Evolutionary conservation across 129 eudicot genomes (phyloP).

Genomic region (Deinandra increscens): DNA sequence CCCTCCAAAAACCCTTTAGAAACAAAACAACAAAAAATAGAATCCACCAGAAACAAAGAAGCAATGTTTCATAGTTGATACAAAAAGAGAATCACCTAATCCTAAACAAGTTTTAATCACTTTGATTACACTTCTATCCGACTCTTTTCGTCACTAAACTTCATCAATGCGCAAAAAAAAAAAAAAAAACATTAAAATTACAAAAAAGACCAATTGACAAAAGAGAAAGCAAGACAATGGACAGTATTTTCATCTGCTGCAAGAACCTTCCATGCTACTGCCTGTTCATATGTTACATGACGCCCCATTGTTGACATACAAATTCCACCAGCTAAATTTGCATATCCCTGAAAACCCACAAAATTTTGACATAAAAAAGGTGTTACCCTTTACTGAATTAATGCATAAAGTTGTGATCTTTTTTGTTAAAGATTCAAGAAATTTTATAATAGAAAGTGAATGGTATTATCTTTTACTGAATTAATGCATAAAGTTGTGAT

Average conservation of each 20-base stretch:
- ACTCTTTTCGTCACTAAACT: not conserved
- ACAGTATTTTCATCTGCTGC: constrained; percentile 57
- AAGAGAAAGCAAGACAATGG: constrained; percentile 83
- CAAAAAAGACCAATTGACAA: constrained; percentile 85
- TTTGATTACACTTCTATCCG: constrained; percentile 17
- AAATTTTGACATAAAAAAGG: not conserved
- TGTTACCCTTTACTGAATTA: not conserved
- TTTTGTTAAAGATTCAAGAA: not conserved
- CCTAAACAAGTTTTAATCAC: constrained; percentile 18
- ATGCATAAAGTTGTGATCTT: constrained; percentile 2
- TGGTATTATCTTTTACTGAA: not conserved
- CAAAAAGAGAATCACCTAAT: not conserved
- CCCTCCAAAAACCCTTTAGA: not conserved
- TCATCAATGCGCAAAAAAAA: constrained; percentile 33
- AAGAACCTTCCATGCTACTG: constrained; percentile 88
- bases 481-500: not conserved
- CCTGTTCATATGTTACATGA: constrained; percentile 71
- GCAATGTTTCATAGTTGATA: constrained; percentile 16
- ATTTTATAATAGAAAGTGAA: not conserved
- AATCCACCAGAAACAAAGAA: not conserved
- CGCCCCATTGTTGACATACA: constrained; percentile 88
- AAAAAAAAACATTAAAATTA: constrained; percentile 16
- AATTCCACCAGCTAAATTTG: constrained; percentile 71
- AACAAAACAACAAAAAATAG: no score
- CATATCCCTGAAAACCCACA: constrained; percentile 51